Base-by-base conservation (phyloP, 805 yeast genomes). In the Teunomyces pallodes region DNA sequence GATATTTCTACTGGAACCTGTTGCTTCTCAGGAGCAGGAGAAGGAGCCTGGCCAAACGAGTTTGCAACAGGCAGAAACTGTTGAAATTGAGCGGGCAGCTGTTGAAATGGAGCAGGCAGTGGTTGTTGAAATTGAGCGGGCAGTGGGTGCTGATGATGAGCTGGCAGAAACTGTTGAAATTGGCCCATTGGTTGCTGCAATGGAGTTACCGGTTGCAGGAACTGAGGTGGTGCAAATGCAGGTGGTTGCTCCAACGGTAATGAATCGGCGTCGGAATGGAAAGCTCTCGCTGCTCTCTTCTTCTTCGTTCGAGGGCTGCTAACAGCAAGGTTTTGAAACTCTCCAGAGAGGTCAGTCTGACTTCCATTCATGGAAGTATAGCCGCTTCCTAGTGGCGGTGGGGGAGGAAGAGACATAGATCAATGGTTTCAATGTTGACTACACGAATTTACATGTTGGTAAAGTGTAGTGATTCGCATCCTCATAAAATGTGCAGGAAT, bases 251-350 rank as follows among this genome's bases (percentile, higher is more conserved):
- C 40, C 16, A 27, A 16, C 9, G 31, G 33, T 28, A 32, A 16
- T n/a, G 48, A 27, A 9, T 29, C 51, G 43, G 54, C 58, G 24
- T 59, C 67, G 24, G 62, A 48, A 46, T 65, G 70, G 50, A 51
- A 65, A 4, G 72, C 72, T 51, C 74, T 52, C 9, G 55, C 64
- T 4, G 62, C 52, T 49, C 70, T 52, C 47, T 66, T 67, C 46
- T 64, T 64, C 55, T 64, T 65, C 30, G 53, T 16, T 13, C 31
- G 27, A 14, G 50, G 47, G 9, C 49, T 46, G 36, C 42, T 38
- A 9, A 54, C 27, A 12, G 51, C 32, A 36, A 55, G 36, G 10
- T 44, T 45, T 24, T 49, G 52, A 10, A 54, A 10, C 10, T 41
- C 42, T 6, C 33, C 29, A 16, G 36, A 32, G 13, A 49, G 48